These are phyloP conservation scores for Nigrospora sphaerica DNA, from an alignment of 2,329 filamentous ascomycete genomes.

Conservation along the genomic window DNA sequence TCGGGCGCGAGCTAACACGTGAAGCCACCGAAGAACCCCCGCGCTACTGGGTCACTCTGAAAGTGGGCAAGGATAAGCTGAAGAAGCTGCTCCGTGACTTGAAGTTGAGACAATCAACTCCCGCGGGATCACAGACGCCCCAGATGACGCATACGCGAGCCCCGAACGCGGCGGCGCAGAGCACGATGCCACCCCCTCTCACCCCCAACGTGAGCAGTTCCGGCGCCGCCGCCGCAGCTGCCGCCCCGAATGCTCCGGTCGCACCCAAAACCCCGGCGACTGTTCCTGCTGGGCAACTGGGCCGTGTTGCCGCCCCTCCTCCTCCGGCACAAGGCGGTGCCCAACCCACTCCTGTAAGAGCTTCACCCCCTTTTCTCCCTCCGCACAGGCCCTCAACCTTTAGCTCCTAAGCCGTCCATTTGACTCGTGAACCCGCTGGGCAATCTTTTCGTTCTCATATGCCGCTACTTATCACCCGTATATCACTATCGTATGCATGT, in stretches of 20 bases:
- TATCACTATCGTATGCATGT: neutral
- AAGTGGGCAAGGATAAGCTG: conserved; percentile 65
- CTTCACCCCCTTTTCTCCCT: conserved; percentile 7
- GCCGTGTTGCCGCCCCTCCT: conserved; percentile 62
- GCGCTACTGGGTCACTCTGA: conserved; percentile 68
- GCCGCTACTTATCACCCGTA: no score
- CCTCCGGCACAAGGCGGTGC: conserved; percentile 47
- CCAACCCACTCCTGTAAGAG: conserved; percentile 52
- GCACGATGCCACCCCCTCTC: conserved; percentile 24
- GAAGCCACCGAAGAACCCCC: conserved; percentile 75
- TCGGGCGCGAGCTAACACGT: conserved; percentile 53
- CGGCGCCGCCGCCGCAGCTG: conserved; percentile 9
- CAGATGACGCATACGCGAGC: conserved; percentile 40
- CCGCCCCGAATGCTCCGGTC: conserved; percentile 8
- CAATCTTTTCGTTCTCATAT: no score
- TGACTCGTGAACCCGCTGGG: conserved; percentile 14
- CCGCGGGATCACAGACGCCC: conserved; percentile 35
- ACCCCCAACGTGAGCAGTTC: conserved; percentile 19
- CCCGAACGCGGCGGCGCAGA: conserved; percentile 30
- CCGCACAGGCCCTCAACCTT: conserved; percentile 17
- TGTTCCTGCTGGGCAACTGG: conserved; percentile 48
- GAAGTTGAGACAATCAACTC: conserved; percentile 30
- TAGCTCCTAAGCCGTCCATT: conserved; percentile 20
- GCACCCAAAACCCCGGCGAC: conserved; percentile 7
- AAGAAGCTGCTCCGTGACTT: conserved; percentile 55